Evolutionary conservation across 2,329 filamentous ascomycete species (phyloP), one percentile per base, ranked within the genome.

Genomic region (Botrytis medusae): DNA sequence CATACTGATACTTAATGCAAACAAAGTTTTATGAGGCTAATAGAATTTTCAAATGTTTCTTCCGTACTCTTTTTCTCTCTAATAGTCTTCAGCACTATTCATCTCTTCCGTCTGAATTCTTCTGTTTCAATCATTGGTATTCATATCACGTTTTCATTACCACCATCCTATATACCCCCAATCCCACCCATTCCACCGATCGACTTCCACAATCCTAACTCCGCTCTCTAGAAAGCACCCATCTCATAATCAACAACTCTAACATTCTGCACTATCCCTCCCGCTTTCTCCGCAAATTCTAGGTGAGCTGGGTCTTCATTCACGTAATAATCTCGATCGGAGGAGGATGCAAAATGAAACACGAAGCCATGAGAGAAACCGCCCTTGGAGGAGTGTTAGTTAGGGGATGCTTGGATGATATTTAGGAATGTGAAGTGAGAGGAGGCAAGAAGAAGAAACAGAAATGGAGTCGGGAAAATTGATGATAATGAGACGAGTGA

Each of bases 341-440:
- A 86, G 29, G 84, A 83, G 34, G 81, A 90, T 16, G 86, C 85
- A 74, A 94, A 94, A 77, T 92, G 88, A 34, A 87, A 85, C 2
- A 94, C 86, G 75, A 94, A 94, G 0, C 85, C 90, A 79, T 94
- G 92, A 0, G 90, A 90, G 69, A 91, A 87, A 0, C 87, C 91
- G 67, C 86, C 84, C 90, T 89, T 59, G n/a, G 12, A 37, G 14
- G 59, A 5, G 29, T 48, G 25, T 71, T 71, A 71, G 69, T 42
- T 40, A 5, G 10, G 29, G 29, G 46, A 20, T 34, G 9, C 22
- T 46, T 8, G 12, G 32, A 25, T 10, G 4, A 10, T 14, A 22
- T 8, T 34, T 14, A 54, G 22, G 32, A 32, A 46, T 25, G 18
- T 8, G 16, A 18, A 18, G 29, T n/a, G 25, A 16, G 48, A 54